Conservation (phyloP, 2,329 filamentous ascomycete genomes). For the Claviceps fusiformis region DNA sequence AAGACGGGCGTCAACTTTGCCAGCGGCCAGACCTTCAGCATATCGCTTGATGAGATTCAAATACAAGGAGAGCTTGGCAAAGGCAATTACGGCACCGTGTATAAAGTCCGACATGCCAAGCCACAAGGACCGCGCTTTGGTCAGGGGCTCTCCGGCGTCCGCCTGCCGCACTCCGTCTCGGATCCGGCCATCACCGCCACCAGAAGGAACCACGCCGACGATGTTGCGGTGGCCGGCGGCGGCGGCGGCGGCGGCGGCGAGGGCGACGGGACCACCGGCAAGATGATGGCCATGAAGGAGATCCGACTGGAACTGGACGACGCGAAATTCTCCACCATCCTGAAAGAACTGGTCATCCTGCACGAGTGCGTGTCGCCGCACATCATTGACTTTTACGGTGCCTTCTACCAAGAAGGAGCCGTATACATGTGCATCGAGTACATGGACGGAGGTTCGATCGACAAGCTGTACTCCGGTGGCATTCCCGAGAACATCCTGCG, state of each 20-base stretch:
- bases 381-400: constrained; percentile 97
- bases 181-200: constrained; percentile 19
- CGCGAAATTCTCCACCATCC: constrained; percentile 89
- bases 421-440: constrained; percentile 99
- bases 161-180: constrained; percentile 23
- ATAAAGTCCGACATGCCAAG: constrained; percentile 83
- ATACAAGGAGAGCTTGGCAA: constrained; percentile 89
- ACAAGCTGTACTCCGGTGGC: constrained; percentile 85
- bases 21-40: constrained; percentile 77
- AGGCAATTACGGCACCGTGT: constrained; percentile 96
- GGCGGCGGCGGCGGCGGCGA: constrained; percentile 13
- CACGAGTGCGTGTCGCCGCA: constrained; percentile 91
- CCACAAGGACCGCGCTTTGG: constrained; percentile 44
- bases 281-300: constrained; percentile 98
- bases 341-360: constrained; percentile 93
- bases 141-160: constrained; percentile 37
- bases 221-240: constrained; percentile 9
- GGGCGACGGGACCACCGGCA: constrained; percentile 43
- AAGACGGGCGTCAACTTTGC: constrained; percentile 85
- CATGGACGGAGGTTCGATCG: constrained; percentile 96
- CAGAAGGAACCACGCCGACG: constrained; percentile 14
- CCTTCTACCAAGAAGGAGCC: constrained; percentile 96
- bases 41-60: constrained; percentile 91
- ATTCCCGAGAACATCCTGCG: constrained; percentile 77
- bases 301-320: constrained; percentile 92